phyloP scores from a whole-genome alignment of 331 rosid species.

The Erythrophleum ivorense region DNA sequence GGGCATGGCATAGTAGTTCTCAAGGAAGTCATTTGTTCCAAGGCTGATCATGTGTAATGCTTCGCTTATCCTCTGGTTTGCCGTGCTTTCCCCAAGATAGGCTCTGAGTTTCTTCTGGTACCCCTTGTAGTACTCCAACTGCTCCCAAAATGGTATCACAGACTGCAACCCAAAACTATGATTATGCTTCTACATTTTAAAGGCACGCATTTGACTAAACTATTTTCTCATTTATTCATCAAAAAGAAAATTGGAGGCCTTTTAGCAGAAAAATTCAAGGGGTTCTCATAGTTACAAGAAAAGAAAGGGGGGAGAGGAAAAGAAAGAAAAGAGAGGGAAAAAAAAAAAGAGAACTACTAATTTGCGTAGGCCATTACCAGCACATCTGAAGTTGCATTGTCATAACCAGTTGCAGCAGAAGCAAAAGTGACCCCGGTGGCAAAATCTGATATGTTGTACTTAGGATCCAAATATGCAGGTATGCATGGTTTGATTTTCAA shows the following conservation, averaged over 20 bases:
- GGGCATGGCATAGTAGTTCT: conserved; percentile 79
- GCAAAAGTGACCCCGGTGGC: conserved; percentile 85
- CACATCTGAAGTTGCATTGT: conserved; percentile 83
- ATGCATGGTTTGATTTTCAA: conserved; percentile 59
- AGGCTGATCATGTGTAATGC: conserved; percentile 69
- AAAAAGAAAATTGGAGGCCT: background rate
- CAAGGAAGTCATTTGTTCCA: conserved; percentile 92
- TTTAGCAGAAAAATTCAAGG: background rate
- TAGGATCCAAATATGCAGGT: conserved; percentile 91
- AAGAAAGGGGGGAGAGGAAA: background rate
- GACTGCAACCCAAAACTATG: conserved; percentile 56
- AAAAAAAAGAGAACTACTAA: too few relatives aligned
- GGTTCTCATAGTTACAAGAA: background rate
- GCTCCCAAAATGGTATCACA: conserved; percentile 88
- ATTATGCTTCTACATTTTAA: background rate
- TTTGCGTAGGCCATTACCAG: conserved; percentile 47
- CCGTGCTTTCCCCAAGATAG: conserved; percentile 59
- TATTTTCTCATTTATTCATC: background rate
- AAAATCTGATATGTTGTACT: conserved; percentile 73
- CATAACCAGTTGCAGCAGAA: conserved; percentile 94
- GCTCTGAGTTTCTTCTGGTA: conserved; percentile 65
- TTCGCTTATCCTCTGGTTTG: conserved; percentile 55
- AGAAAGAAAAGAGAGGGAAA: background rate
- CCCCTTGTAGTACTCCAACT: conserved; percentile 71
- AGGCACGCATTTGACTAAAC: background rate